A percentile compares a stretch with the other conserved stretches of the same genome.
Conservation (phyloP, 495 filamentous ascomycete species). For the Letharia columbiana region DNA sequence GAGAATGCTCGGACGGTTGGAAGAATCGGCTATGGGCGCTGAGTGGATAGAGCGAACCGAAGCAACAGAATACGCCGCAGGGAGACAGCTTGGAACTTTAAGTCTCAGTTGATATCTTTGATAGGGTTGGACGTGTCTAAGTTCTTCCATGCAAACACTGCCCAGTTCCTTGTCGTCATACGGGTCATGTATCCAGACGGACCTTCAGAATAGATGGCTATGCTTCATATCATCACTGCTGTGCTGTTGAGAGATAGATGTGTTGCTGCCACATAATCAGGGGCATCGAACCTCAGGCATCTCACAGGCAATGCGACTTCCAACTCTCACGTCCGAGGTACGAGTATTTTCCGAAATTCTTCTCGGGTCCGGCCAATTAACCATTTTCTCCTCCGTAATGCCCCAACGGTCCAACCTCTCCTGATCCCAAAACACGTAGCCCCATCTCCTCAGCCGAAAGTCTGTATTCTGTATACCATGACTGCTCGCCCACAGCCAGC, state of each 20-base stretch:
- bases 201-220: not conserved
- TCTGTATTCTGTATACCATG: not conserved
- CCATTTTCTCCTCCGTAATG: not conserved
- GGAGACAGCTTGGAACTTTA: too few relatives aligned
- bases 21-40: too few relatives aligned
- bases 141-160: too few relatives aligned
- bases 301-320: not conserved
- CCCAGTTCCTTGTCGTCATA: too few relatives aligned
- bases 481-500: conserved; percentile 7
- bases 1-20: too few relatives aligned
- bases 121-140: too few relatives aligned
- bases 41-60: too few relatives aligned
- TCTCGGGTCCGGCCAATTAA: not conserved
- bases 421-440: conserved; percentile 7
- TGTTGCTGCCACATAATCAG: not conserved
- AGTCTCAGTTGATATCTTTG: too few relatives aligned
- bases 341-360: not conserved
- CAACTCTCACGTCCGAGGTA: too few relatives aligned
- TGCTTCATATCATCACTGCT: not conserved
- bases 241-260: not conserved
- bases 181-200: not conserved
- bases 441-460: conserved; percentile 1
- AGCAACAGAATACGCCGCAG: too few relatives aligned
- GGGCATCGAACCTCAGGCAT: not conserved
- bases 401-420: conserved; percentile 6